These are phyloP conservation scores for Plectosphaerella sp. DNA, from an alignment of 2,329 filamentous ascomycete genomes.

Conservation along the genomic window DNA sequence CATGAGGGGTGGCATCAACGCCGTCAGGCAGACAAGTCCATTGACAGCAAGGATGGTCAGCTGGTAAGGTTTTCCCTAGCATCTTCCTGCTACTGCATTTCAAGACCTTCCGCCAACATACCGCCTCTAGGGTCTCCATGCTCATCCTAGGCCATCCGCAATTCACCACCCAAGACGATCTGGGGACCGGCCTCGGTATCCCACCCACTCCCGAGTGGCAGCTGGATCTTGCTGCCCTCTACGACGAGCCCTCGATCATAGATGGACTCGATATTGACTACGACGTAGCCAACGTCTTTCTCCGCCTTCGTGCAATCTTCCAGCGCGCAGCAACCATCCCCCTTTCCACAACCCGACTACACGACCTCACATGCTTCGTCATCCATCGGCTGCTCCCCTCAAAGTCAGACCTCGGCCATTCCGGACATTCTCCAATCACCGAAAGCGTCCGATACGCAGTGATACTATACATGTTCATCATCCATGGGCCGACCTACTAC, in stretches of 20 bases:
- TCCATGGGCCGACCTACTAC: conserved; percentile 53
- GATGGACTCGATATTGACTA: conserved; percentile 23
- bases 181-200: conserved; percentile 43
- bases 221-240: conserved; percentile 14
- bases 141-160: conserved; percentile 48
- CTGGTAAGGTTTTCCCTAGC: conserved; percentile 32
- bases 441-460: conserved; percentile 43
- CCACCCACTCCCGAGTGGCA: conserved; percentile 45
- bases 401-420: neutral
- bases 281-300: conserved; percentile 29
- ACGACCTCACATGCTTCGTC: conserved; percentile 51
- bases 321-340: conserved; percentile 19
- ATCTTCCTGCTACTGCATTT: neutral
- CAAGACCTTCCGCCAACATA: neutral
- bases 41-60: conserved; percentile 51
- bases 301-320: conserved; percentile 39
- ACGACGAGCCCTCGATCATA: conserved; percentile 9
- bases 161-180: conserved; percentile 46
- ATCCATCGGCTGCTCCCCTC: conserved; percentile 41
- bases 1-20: conserved; percentile 45
- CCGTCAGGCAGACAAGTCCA: conserved; percentile 42
- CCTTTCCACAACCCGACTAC: conserved; percentile 37
- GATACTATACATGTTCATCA: conserved; percentile 46
- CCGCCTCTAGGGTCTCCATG: conserved; percentile 47
- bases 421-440: conserved; percentile 18